A percentile compares a stretch with the other conserved stretches of the same genome.
These are phyloP conservation scores for Leptodontidium sp. DNA, from an alignment of 2,329 filamentous ascomycete species.

Conservation along the genomic window DNA sequence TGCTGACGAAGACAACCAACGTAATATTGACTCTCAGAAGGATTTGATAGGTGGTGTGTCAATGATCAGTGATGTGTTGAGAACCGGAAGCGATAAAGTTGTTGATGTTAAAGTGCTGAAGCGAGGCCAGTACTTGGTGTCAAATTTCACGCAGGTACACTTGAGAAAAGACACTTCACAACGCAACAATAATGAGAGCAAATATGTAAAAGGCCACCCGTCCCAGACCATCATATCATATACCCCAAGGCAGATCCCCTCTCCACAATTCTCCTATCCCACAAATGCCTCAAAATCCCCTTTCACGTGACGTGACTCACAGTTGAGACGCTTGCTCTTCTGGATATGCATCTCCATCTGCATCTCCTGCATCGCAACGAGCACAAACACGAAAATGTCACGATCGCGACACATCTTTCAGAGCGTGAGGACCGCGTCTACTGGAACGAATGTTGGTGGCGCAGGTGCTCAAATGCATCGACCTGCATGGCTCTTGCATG, in stretches of 20 bases:
- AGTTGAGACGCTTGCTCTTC: slow-evolving; percentile 1
- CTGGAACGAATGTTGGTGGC: slow-evolving; percentile 31
- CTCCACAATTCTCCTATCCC: slow-evolving; percentile 13
- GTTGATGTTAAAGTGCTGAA: slow-evolving; percentile 17
- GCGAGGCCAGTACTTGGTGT: slow-evolving; percentile 17
- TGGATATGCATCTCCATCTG: slow-evolving; percentile 14
- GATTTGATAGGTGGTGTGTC: slow-evolving; percentile 14
- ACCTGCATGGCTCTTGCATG: slow-evolving; percentile 25
- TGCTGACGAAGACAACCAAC: slow-evolving; percentile 19
- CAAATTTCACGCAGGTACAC: slow-evolving; percentile 20
- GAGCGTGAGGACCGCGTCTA: slow-evolving; percentile 37
- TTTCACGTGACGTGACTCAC: slow-evolving; percentile 32
- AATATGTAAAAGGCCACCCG: slow-evolving; percentile 18
- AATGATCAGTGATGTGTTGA: slow-evolving; percentile 6
- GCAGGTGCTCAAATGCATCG: slow-evolving; percentile 25
- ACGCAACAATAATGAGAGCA: slow-evolving; percentile 24
- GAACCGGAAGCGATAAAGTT: background rate
- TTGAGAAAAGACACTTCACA: slow-evolving; percentile 15
- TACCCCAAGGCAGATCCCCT: slow-evolving; percentile 28
- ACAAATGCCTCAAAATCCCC: slow-evolving; percentile 24
- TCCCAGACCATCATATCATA: slow-evolving; percentile 31
- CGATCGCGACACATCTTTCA: slow-evolving; percentile 59
- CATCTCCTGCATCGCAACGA: slow-evolving; percentile 21
- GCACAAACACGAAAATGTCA: slow-evolving; percentile 43
- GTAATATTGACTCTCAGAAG: background rate